phyloP scores from a whole-genome alignment of 345 rosid genomes.

The Lenwebbia sp. region DNA sequence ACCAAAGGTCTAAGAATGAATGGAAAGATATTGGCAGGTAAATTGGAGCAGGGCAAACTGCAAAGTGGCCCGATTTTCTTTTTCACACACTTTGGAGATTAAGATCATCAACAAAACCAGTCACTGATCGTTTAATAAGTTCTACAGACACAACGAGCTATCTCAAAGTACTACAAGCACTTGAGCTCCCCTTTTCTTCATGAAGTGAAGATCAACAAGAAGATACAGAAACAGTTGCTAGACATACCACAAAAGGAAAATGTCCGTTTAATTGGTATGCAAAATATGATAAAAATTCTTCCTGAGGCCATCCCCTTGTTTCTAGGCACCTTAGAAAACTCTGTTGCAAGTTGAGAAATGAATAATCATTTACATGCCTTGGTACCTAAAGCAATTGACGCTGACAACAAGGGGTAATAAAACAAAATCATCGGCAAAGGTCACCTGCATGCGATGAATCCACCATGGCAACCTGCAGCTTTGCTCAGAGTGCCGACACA shows the following conservation, averaged over 20 bases:
- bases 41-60: not conserved
- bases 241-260: not conserved
- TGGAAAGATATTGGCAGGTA: not conserved
- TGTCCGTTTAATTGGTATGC: not conserved
- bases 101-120: not conserved
- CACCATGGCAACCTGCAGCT: conserved; percentile 98
- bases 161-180: not conserved
- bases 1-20: not conserved
- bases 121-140: not conserved
- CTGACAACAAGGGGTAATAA: not conserved
- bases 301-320: not conserved
- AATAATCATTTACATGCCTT: not conserved
- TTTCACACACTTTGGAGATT: not conserved
- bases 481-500: conserved; percentile 92
- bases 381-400: not conserved
- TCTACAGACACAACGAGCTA: not conserved
- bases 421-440: not conserved
- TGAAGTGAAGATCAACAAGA: not conserved
- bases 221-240: not conserved
- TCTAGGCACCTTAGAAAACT: not conserved
- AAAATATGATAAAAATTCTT: not conserved
- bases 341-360: not conserved
- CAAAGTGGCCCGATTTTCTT: not conserved
- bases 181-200: not conserved
- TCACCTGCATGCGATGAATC: conserved; percentile 95